phyloP scores from a whole-genome alignment of 176 grass and related monocot genomes.

The Themeda triandra region DNA sequence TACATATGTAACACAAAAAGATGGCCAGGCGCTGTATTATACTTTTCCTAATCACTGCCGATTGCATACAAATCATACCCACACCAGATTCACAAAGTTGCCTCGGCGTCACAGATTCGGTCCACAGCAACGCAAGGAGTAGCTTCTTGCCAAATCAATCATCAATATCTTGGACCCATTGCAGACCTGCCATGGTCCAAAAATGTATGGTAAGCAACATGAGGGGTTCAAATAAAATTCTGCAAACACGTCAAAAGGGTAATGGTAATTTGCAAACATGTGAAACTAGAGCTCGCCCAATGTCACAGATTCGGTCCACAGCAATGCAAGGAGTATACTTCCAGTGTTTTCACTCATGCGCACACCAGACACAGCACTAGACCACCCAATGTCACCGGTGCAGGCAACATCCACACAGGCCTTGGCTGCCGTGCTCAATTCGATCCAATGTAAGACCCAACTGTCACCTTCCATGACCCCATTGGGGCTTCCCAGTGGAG shows the following conservation, averaged over 20 bases:
- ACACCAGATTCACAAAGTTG: not conserved
- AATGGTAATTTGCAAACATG: not conserved
- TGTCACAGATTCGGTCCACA: too few species aligned
- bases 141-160: conserved; percentile 37
- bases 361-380: not conserved
- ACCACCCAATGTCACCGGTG: not conserved
- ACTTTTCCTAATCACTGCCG: not conserved
- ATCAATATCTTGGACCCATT: conserved; percentile 53
- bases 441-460: not conserved
- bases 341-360: not conserved
- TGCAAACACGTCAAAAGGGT: not conserved
- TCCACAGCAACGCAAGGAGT: not conserved
- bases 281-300: not conserved
- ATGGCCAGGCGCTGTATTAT: not conserved
- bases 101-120: not conserved
- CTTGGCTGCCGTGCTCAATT: not conserved
- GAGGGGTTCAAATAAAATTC: not conserved
- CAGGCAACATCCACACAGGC: not conserved
- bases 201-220: not conserved
- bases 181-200: conserved; percentile 22
- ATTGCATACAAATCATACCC: not conserved
- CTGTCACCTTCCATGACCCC: too few species aligned
- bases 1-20: not conserved
- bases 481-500: too few species aligned
- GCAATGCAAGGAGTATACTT: too few species aligned